These are phyloP conservation scores for Pythium pyrilobum DNA, from an alignment of 352 stramenopile genomes.

Conservation along the genomic window DNA sequence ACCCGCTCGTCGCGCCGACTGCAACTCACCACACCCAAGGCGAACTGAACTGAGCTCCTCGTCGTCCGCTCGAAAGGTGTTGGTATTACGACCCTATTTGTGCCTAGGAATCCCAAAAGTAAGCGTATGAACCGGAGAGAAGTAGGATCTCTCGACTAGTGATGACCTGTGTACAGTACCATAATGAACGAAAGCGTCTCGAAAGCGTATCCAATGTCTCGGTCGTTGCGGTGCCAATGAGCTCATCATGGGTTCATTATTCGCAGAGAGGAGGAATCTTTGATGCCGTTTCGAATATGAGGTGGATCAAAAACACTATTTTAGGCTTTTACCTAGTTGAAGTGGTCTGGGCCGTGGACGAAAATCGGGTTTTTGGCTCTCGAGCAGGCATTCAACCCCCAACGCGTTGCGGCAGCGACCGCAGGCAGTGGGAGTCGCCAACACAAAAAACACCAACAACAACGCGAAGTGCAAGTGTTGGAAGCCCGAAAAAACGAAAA, in stretches of 20 bases:
- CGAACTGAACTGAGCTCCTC: background rate
- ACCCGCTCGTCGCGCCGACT: conserved; percentile 10
- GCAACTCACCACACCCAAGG: conserved; percentile 9
- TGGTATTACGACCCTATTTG: no score
- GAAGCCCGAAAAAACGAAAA: no score
- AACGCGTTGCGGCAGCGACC: background rate
- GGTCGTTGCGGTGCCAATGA: no score
- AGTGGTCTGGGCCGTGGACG: conserved; percentile 3
- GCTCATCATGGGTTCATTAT: no score
- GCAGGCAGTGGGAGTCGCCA: background rate
- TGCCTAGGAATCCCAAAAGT: no score
- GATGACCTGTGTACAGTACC: no score
- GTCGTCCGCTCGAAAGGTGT: no score
- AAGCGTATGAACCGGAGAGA: no score
- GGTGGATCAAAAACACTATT: background rate
- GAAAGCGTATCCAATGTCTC: no score
- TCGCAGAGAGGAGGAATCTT: no score
- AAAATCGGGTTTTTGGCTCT: conserved; percentile 16
- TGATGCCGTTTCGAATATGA: background rate
- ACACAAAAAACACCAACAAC: conserved; percentile 11
- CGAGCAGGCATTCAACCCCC: conserved; percentile 12
- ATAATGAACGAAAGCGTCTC: no score
- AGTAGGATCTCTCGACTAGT: no score
- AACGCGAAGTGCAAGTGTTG: conserved; percentile 16
- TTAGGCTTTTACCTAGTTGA: conserved; percentile 13